These are phyloP conservation scores for Fraxinus excelsior DNA, from an alignment of 257 asterid genomes.

Conservation along the genomic window DNA sequence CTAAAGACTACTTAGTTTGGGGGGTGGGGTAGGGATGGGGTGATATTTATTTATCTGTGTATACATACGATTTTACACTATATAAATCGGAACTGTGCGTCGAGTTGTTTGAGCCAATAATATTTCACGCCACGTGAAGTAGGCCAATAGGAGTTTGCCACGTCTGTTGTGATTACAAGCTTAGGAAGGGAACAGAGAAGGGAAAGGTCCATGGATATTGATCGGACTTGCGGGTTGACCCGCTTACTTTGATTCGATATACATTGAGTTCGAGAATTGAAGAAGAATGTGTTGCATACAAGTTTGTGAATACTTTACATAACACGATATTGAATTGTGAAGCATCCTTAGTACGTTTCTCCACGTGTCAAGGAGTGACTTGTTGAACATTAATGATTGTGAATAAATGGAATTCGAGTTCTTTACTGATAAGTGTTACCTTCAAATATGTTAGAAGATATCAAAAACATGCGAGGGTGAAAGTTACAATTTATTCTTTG, in stretches of 20 bases:
- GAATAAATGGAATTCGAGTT: no score
- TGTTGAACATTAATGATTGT: no score
- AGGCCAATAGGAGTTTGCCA: conserved; percentile 38
- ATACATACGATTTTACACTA: no score
- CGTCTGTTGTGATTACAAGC: conserved; percentile 23
- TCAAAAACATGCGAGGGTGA: no score
- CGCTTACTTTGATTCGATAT: background rate
- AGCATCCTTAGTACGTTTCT: no score
- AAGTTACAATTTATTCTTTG: no score
- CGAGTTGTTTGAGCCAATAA: conserved; percentile 66
- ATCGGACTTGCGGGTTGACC: conserved; percentile 6
- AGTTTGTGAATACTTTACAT: no score
- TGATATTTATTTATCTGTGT: background rate
- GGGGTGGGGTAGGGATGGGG: no score
- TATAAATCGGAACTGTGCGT: conserved; percentile 41
- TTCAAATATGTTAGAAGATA: no score
- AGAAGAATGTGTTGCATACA: background rate
- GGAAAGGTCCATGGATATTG: background rate
- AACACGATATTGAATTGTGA: no score
- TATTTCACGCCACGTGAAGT: conserved; percentile 42
- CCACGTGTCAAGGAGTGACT: no score
- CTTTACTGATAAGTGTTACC: no score
- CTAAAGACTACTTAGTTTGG: background rate
- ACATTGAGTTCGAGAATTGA: background rate
- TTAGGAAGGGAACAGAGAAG: background rate